A percentile compares a stretch with the other conserved stretches of the same genome.
Conservation (phyloP, 2,329 filamentous ascomycete species). For the Penicillium sp. region DNA sequence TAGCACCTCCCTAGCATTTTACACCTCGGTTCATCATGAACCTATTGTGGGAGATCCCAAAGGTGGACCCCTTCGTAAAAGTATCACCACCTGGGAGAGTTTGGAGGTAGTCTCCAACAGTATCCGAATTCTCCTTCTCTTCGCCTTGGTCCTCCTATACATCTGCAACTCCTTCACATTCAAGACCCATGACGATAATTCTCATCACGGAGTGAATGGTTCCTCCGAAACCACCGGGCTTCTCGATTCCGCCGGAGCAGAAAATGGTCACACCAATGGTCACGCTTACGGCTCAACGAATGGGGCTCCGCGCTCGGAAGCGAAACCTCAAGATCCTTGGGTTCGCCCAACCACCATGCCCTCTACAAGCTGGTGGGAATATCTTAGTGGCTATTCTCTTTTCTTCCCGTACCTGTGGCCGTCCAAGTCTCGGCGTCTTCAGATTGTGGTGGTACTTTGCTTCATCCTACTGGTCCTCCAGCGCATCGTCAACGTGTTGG, state of each 20-base stretch:
- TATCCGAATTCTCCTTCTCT: constrained; percentile 69
- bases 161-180: constrained; percentile 52
- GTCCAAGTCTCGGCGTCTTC: constrained; percentile 73
- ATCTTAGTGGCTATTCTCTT: constrained; percentile 85
- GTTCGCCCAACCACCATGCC: constrained; percentile 86
- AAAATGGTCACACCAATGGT: constrained; percentile 55
- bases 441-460: constrained; percentile 79
- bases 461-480: constrained; percentile 80
- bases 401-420: constrained; percentile 99
- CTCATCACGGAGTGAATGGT: constrained; percentile 38
- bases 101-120: constrained; percentile 60
- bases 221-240: constrained; percentile 49
- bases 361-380: constrained; percentile 94
- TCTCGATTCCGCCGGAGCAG: constrained; percentile 43
- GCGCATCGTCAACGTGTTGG: constrained; percentile 81
- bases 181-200: constrained; percentile 43
- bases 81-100: constrained; percentile 49
- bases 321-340: constrained; percentile 69
- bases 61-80: constrained; percentile 46
- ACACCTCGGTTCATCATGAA: constrained; percentile 70
- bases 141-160: constrained; percentile 66
- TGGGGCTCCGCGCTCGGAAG: constrained; percentile 40
- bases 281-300: constrained; percentile 57
- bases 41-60: constrained; percentile 56
- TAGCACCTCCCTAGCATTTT: constrained; percentile 68